These are phyloP conservation scores for Termitomyces sp. DNA, from an alignment of 768 basidiomycete genomes.

Conservation along the genomic window DNA sequence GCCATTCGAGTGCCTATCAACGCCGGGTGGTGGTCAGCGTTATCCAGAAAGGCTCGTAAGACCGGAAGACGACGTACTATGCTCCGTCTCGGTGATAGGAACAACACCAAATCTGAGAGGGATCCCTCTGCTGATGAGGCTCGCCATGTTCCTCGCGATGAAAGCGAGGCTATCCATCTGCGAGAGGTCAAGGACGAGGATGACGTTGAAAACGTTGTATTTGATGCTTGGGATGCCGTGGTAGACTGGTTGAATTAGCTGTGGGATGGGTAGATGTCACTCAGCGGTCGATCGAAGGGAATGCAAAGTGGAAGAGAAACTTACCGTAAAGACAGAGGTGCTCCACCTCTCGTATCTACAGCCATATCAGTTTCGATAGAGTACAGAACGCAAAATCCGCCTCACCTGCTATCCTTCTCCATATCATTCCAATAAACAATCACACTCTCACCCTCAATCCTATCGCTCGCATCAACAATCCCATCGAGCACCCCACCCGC, in stretches of 20 bases:
- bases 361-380: not conserved
- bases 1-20: conserved; percentile 66
- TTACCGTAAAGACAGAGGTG: conserved; percentile 49
- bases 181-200: conserved; percentile 82
- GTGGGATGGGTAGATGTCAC: conserved; percentile 5
- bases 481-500: conserved; percentile 59
- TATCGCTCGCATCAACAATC: conserved; percentile 90
- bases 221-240: conserved; percentile 77
- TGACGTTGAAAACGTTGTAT: conserved; percentile 80
- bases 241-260: conserved; percentile 78
- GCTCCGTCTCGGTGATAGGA: conserved; percentile 58
- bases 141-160: conserved; percentile 60
- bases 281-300: conserved; percentile 1
- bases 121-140: conserved; percentile 68
- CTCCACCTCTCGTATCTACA: conserved; percentile 52
- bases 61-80: conserved; percentile 27
- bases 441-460: conserved; percentile 70
- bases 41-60: not conserved
- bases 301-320: conserved; percentile 16
- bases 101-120: conserved; percentile 88
- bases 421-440: conserved; percentile 92
- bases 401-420: conserved; percentile 73
- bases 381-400: conserved; percentile 15
- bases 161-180: conserved; percentile 57
- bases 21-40: not conserved